Evolutionary conservation across 2,329 filamentous ascomycete species (phyloP).

Genomic region (Monilinia polystroma): DNA sequence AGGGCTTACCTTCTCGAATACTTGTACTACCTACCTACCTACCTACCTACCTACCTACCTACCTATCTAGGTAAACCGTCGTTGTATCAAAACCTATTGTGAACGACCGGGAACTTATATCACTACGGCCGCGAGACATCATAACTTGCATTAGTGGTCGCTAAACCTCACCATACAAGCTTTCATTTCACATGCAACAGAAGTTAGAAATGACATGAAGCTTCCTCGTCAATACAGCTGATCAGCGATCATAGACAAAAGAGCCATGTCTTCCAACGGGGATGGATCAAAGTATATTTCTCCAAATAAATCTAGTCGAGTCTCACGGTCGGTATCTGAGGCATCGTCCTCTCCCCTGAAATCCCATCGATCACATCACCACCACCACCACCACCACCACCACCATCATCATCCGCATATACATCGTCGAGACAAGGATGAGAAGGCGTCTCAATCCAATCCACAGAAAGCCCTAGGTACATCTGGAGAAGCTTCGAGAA

Average conservation of each 20-base stretch:
- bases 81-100: background rate
- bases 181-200: conserved; percentile 38
- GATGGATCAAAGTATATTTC: conserved; percentile 19
- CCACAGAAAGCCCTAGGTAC: conserved; percentile 28
- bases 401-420: conserved; percentile 35
- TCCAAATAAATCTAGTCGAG: conserved; percentile 44
- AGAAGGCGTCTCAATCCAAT: conserved; percentile 33
- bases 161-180: conserved; percentile 28
- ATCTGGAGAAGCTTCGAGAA: conserved; percentile 29
- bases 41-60: no score
- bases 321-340: conserved; percentile 49
- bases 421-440: conserved; percentile 41
- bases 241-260: conserved; percentile 5
- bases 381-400: conserved; percentile 17
- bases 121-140: background rate
- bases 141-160: conserved; percentile 22
- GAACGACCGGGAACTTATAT: background rate
- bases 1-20: background rate
- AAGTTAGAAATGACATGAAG: conserved; percentile 16
- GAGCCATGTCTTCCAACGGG: conserved; percentile 24
- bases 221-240: background rate
- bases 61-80: background rate
- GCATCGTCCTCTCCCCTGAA: conserved; percentile 26
- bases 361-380: conserved; percentile 43
- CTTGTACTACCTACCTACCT: no score